Conservation (phyloP, 768 basidiomycete genomes). For the Coprinopsis marcescibilis region DNA sequence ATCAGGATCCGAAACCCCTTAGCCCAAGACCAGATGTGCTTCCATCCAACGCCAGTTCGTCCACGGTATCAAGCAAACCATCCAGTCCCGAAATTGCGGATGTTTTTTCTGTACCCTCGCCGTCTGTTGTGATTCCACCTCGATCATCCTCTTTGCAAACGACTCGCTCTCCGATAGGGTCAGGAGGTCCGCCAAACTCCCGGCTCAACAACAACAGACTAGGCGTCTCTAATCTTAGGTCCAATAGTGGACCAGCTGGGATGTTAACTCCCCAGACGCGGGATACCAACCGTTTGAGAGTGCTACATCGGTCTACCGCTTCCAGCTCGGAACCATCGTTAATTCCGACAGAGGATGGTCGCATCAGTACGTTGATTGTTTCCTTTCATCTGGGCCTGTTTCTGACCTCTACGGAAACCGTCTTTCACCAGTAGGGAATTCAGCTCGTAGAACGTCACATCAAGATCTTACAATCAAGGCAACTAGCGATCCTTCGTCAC, state of each 20-base stretch:
- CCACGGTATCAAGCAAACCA: conserved; percentile 7
- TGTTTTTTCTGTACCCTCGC: conserved; percentile 13
- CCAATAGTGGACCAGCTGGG: conserved; percentile 4
- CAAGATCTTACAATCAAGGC: conserved; percentile 40
- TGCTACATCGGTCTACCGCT: conserved; percentile 66
- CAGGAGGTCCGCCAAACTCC: conserved; percentile 20
- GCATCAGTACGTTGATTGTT: conserved; percentile 35
- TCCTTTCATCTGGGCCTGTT: conserved; percentile 8
- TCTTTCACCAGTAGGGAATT: conserved; percentile 11
- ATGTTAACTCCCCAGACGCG: conserved; percentile 9
- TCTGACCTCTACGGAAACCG: conserved; percentile 6
- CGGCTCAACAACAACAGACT: background rate
- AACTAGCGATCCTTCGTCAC: conserved; percentile 42
- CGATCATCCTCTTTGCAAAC: conserved; percentile 47
- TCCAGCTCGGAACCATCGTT: conserved; percentile 84
- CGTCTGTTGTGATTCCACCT: conserved; percentile 39
- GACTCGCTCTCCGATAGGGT: conserved; percentile 23
- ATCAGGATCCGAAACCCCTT: background rate
- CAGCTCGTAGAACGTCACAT: conserved; percentile 33
- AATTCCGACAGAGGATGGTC: conserved; percentile 47
- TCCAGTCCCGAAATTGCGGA: conserved; percentile 10
- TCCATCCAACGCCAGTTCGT: background rate
- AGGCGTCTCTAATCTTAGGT: background rate
- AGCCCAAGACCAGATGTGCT: background rate
- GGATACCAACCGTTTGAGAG: conserved; percentile 41